Base-by-base conservation (phyloP, 495 filamentous ascomycete genomes). In the Penicillium alfredii region DNA sequence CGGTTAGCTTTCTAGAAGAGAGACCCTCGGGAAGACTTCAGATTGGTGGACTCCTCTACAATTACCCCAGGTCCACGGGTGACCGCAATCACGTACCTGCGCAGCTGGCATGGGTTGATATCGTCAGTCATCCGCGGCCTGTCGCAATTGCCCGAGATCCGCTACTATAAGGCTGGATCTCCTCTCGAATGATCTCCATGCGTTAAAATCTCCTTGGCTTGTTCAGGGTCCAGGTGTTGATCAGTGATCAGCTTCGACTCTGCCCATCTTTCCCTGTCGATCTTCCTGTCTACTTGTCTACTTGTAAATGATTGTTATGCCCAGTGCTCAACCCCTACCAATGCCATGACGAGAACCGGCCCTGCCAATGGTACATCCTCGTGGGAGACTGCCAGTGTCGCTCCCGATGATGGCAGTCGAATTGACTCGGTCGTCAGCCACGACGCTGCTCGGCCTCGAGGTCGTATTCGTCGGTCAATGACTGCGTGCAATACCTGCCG, bases 401-500 rank as follows among this genome's bases (percentile, higher is more conserved):
- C 45, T 34, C 38, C 47, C 4, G 57, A 61, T 13, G 56, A 59
- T 43, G 49, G 47, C 38, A 38, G 48, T 25, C 40, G 55, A 51
- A 36, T 55, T 14, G 44, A 46, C 20, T 42, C 55, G 38, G 45
- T 47, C 53, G 31, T 36, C 13, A 47, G 45, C 31, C 49, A 57
- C 9, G 60, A 62, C 8, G 27, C 36, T 34, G 15, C 38, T 12
- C 52, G 61, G n/a, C 58, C 61, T 3, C 51, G 59, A 35, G 58
- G 56, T 7, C 58, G 63, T 8, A 64, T 66, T 24, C 58, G 60
- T 25, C 60, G 63, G n/a, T 64, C 63, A 6, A 64, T 64, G 60
- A 66, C 60, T 9, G 63, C 63, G 8, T 66, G 63, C 46, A 55
- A 66, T 47, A 66, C 63, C 20, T 66, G 63, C 36, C 63, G 63